Evolutionary conservation across 352 stramenopile species (phyloP), one percentile per base, ranked within the genome.

Genomic region (Pythium rhizo-oryzae): DNA sequence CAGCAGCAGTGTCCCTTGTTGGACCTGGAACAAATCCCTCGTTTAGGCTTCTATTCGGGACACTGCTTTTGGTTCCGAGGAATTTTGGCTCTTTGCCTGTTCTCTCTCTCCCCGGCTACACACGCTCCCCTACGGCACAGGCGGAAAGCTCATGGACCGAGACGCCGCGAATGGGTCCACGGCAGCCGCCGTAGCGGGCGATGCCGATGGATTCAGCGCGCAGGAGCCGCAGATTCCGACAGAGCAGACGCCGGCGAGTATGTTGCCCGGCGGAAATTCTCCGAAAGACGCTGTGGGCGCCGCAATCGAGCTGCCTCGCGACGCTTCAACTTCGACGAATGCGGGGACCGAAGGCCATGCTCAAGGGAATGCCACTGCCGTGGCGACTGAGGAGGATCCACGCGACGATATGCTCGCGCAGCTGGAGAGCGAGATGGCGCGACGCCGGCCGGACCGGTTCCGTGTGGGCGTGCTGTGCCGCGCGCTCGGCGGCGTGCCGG

Each of bases 401-500:
- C 19, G 24, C 13, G n/a, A 30, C 8, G 58, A 72, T 47, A 58
- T 77, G 55, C 60, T 44, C 28, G 43, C 33, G 33, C 84, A 94
- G 61, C 72, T 94, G 19, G 71, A 82, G 67, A 61, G 60, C 18
- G 86, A 94, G 66, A 89, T 94, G 78, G 44, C 70, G 39, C 92
- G 92, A 67, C 73, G 80, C 39, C 72, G 82, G 8, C 86, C 86
- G 0, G 86, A 94, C 55, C 82, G 85, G 66, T 94, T 92, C 63
- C 74, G 92, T 6, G 67, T 94, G 3, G 80, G 81, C 18, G 81
- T 92, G 24, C 80, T 85, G 9, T 94, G 86, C 67, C 86, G 86
- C 21, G 78, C 76, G n/a, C 75, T 94, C 8, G 84, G 82, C 18
- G 80, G 80, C 11, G 79, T 96, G 19, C 89, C 89, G 0, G 50